Base-by-base conservation (phyloP, 345 rosid species). In the Populus nigra region DNA sequence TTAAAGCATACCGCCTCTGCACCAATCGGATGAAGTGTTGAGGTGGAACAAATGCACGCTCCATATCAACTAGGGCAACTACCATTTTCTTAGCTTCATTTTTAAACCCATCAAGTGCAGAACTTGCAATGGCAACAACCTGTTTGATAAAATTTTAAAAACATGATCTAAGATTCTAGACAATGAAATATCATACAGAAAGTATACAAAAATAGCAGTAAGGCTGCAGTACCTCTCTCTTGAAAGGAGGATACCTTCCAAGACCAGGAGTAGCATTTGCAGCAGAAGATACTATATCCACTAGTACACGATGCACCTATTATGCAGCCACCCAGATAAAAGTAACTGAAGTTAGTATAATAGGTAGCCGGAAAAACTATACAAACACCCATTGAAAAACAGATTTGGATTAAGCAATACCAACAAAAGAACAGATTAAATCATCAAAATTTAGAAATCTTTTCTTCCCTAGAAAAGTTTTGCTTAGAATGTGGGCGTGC, bases 41-140 rank as follows among this genome's bases (percentile, higher is more conserved):
- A 78, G 99, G 98, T 74, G 99, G 99, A 79, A 96, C 99, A 88
- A 96, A 96, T 45, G 89, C 98, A 65, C 99, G 98, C 82, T 96
- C 99, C 99, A 96, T 96, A 83, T 96, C 99, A 73, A 96, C 98
- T 45, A 96, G 86, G 27, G 99, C 98, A 82, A 96, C 89, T 2
- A 96, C 99, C 99, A 96, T 94, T 81, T 91, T 94, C 82, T 86
- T 94, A 62, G 99, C 91, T 85, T 96, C 98, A 86, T 68, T 89
- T 88, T 94, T 96, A 84, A 96, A 96, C 61, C 85, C 90, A 82
- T 96, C 99, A 71, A 96, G 93, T 41, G 98, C 99, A 79, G 88
- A 84, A 85, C 87, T 92, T 73, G 98, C 99, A 79, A 94, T 88
- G 77, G 92, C 93, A 75, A 96, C 91, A 83, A 96, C 91, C 98